Evolutionary conservation across 2,329 filamentous ascomycete species (phyloP).

Genomic region (Hysterium pulicare): DNA sequence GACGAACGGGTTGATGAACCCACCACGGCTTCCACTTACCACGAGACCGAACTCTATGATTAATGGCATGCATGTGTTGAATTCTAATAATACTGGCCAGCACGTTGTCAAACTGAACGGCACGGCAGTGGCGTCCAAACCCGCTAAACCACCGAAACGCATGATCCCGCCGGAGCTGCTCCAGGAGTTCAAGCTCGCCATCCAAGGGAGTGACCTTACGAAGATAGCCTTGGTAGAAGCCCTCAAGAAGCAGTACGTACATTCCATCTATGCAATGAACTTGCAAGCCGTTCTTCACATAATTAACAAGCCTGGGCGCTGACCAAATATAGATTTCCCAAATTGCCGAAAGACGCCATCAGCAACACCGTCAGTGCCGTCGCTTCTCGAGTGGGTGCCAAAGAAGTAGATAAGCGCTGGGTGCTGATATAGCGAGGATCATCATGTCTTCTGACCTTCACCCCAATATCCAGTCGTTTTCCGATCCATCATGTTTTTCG

Average conservation of each 20-base stretch:
- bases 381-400: constrained; percentile 62
- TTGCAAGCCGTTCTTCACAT: background rate
- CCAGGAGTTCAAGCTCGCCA: constrained; percentile 64
- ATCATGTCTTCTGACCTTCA: constrained; percentile 1
- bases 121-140: constrained; percentile 22
- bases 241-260: constrained; percentile 62
- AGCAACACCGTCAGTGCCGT: constrained; percentile 66
- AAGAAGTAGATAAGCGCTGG: constrained; percentile 64
- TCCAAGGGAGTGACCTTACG: constrained; percentile 68
- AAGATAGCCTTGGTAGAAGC: constrained; percentile 74
- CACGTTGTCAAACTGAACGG: constrained; percentile 11
- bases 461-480: no score
- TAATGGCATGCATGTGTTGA: constrained; percentile 28
- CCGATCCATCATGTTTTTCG: no score
- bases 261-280: background rate
- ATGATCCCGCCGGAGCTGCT: constrained; percentile 59
- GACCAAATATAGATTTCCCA: constrained; percentile 56
- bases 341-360: constrained; percentile 66
- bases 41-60: constrained; percentile 33
- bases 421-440: constrained; percentile 21
- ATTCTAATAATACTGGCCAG: constrained; percentile 21
- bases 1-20: constrained; percentile 32
- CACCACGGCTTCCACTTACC: constrained; percentile 41
- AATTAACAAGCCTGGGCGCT: background rate
- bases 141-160: constrained; percentile 39